These are phyloP conservation scores for Dovyalis caffra DNA, from an alignment of 345 rosid species.

Conservation along the genomic window DNA sequence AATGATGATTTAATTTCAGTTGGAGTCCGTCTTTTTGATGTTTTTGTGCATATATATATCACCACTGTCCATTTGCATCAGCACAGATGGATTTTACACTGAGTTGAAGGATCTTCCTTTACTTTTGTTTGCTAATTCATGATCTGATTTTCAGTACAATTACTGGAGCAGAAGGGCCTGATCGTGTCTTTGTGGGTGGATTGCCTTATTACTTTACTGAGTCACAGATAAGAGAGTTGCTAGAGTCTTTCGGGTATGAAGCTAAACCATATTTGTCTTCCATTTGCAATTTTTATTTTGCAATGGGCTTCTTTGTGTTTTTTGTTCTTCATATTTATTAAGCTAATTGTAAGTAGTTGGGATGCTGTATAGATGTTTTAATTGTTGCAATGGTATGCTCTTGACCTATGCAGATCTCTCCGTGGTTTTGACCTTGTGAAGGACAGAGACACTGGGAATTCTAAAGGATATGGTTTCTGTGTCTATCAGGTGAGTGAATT, in stretches of 20 bases:
- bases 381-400: constrained; percentile 1
- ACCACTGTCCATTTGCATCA: background rate
- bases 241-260: constrained; percentile 35
- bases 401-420: constrained; percentile 37
- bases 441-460: constrained; percentile 89
- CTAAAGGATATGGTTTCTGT: constrained; percentile 84
- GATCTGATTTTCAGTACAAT: constrained; percentile 19
- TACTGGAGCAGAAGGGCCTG: constrained; percentile 36
- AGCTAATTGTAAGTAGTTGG: background rate
- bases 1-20: background rate
- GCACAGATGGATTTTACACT: background rate
- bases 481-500: constrained; percentile 49
- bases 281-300: background rate
- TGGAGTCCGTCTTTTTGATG: background rate
- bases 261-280: background rate
- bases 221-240: constrained; percentile 34
- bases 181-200: constrained; percentile 42
- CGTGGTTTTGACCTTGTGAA: constrained; percentile 86
- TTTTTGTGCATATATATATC: no score
- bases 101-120: background rate
- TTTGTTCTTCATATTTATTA: background rate
- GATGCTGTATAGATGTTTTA: background rate
- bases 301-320: background rate
- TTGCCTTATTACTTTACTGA: constrained; percentile 38
- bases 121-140: background rate